phyloP scores from a whole-genome alignment of 306 rosid genomes.

The Mimosa pudica region DNA sequence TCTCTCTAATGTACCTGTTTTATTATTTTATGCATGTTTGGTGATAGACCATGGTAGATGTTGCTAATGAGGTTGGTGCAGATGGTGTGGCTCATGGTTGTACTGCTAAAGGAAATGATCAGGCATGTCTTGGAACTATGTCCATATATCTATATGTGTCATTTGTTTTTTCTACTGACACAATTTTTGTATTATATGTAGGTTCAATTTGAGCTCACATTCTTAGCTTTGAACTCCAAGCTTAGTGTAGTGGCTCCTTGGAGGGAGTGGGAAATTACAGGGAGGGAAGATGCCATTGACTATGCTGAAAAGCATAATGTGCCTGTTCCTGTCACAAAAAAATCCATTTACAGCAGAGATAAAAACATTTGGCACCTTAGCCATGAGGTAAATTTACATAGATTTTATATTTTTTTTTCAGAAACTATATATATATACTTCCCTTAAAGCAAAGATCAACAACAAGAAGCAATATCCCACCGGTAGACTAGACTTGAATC shows the following conservation, averaged over 20 bases:
- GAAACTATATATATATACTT: too few relatives aligned
- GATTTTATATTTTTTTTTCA: too few relatives aligned
- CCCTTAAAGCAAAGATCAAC: too few relatives aligned
- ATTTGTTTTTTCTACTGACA: conserved; percentile 28
- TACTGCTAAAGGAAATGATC: conserved; percentile 97
- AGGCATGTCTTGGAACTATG: conserved; percentile 52
- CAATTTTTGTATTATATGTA: conserved; percentile 29
- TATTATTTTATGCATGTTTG: conserved; percentile 16
- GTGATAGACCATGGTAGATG: conserved; percentile 91
- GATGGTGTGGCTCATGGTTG: conserved; percentile 98
- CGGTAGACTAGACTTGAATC: too few relatives aligned
- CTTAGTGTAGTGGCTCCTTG: conserved; percentile 95
- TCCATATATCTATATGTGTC: neutral
- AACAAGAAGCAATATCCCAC: too few relatives aligned
- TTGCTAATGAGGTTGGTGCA: conserved; percentile 94
- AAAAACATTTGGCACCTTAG: conserved; percentile 98
- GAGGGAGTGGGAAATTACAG: conserved; percentile 98
- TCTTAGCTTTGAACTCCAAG: conserved; percentile 89
- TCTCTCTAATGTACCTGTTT: neutral
- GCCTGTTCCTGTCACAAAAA: conserved; percentile 95
- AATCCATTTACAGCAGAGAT: conserved; percentile 95
- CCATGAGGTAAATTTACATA: conserved; percentile 71
- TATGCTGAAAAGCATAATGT: conserved; percentile 90
- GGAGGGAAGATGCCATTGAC: conserved; percentile 91
- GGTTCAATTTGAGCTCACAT: conserved; percentile 96